These are phyloP conservation scores for Cyclotella atomus DNA, from an alignment of 108 stramenopile species.

Conservation along the genomic window DNA sequence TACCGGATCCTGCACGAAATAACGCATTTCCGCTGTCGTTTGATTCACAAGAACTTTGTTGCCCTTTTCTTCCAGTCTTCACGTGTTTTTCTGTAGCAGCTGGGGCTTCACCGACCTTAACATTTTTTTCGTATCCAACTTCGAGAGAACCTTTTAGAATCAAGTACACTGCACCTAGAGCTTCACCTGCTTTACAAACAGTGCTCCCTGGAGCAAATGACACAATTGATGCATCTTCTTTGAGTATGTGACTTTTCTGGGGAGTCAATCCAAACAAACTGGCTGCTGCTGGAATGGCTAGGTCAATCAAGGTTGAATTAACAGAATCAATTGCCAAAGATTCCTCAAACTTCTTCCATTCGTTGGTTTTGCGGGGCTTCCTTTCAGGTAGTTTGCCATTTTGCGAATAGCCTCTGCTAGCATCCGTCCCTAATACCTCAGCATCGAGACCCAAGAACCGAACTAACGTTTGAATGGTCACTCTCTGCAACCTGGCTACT, in stretches of 20 bases:
- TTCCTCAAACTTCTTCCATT: slow-evolving; percentile 25
- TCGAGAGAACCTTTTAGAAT: slow-evolving; percentile 25
- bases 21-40: background rate
- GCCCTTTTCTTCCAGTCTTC: slow-evolving; percentile 9
- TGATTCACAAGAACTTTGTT: background rate
- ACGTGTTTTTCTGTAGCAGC: background rate
- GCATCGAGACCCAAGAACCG: slow-evolving; percentile 45
- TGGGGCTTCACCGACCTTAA: background rate
- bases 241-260: background rate
- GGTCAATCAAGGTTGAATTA: slow-evolving; percentile 8
- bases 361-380: slow-evolving; percentile 5
- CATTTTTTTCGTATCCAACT: slow-evolving; percentile 23
- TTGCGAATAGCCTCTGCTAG: background rate
- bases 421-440: slow-evolving; percentile 30
- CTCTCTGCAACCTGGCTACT: slow-evolving; percentile 51
- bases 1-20: slow-evolving; percentile 32
- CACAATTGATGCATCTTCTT: slow-evolving; percentile 13
- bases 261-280: slow-evolving; percentile 15
- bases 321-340: background rate
- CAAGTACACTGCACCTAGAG: slow-evolving; percentile 14
- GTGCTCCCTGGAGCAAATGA: background rate
- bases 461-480: slow-evolving; percentile 57
- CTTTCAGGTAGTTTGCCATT: background rate
- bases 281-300: slow-evolving; percentile 20
- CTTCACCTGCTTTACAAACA: slow-evolving; percentile 12